Percentiles rank a stretch among this genome's conserved stretches.
These are phyloP conservation scores for Fusarium longipes DNA, from an alignment of 2,329 filamentous ascomycete genomes.

Conservation along the genomic window DNA sequence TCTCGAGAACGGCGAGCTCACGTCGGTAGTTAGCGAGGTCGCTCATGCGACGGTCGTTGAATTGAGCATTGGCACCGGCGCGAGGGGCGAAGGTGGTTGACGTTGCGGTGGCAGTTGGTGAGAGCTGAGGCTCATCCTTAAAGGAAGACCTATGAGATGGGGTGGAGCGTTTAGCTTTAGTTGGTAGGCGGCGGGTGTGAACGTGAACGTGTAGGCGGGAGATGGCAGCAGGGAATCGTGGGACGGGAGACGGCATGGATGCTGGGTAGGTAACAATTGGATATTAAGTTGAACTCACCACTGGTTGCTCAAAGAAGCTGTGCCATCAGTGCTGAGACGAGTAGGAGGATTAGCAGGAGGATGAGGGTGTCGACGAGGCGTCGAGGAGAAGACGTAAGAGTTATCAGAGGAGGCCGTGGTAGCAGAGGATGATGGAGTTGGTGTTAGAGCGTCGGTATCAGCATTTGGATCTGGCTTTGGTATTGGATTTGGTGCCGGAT, in stretches of 20 bases:
- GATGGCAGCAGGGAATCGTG: slow-evolving; percentile 28
- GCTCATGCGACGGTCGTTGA: slow-evolving; percentile 66
- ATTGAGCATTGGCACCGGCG: slow-evolving; percentile 55
- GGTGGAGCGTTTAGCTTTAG: slow-evolving; percentile 42
- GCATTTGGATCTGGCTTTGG: slow-evolving; percentile 8
- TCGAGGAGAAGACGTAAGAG: slow-evolving; percentile 23
- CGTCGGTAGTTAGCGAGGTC: slow-evolving; percentile 77
- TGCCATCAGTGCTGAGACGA: slow-evolving; percentile 41
- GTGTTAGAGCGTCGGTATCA: slow-evolving; percentile 23
- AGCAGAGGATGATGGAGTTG: slow-evolving; percentile 29
- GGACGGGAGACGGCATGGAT: slow-evolving; percentile 30
- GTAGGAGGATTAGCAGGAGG: slow-evolving; percentile 6
- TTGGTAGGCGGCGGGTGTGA: slow-evolving; percentile 23
- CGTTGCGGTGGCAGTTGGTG: slow-evolving; percentile 61
- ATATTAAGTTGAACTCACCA: slow-evolving; percentile 43
- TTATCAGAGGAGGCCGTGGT: slow-evolving; percentile 34
- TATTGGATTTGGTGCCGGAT: slow-evolving; percentile 34
- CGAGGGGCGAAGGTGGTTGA: slow-evolving; percentile 58
- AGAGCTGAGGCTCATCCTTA: slow-evolving; percentile 59
- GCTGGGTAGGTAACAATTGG: neutral
- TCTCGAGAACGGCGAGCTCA: slow-evolving; percentile 76
- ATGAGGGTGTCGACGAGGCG: slow-evolving; percentile 36
- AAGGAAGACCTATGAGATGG: slow-evolving; percentile 42
- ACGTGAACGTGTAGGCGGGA: slow-evolving; percentile 31
- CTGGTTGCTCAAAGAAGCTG: slow-evolving; percentile 43